These are phyloP conservation scores for Annulohypoxylon stygium DNA, from an alignment of 495 filamentous ascomycete genomes.

Conservation along the genomic window DNA sequence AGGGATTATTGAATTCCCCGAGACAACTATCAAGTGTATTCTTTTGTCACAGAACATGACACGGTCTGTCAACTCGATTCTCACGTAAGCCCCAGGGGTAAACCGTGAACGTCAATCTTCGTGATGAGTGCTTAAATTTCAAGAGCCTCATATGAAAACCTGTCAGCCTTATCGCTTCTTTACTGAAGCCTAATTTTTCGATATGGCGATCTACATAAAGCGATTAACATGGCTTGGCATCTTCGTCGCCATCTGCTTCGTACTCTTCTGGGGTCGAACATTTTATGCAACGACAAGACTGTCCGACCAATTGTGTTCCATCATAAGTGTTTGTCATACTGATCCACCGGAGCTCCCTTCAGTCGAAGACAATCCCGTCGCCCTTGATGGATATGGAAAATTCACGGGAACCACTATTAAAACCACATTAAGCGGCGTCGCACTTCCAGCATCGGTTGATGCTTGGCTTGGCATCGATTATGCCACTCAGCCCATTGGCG, in stretches of 20 bases:
- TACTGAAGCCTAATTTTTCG: neutral
- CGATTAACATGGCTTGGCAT: constrained; percentile 39
- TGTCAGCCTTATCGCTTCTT: neutral
- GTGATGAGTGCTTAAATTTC: constrained; percentile 12
- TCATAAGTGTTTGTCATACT: constrained; percentile 20
- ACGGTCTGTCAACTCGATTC: neutral
- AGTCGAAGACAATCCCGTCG: constrained; percentile 31
- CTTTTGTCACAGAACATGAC: neutral
- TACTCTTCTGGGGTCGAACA: constrained; percentile 35
- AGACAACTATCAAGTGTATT: neutral
- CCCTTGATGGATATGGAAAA: constrained; percentile 36
- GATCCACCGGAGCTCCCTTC: constrained; percentile 13
- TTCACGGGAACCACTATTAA: constrained; percentile 39
- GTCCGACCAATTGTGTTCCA: constrained; percentile 31
- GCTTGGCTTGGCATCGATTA: constrained; percentile 47
- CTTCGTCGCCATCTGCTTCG: constrained; percentile 37
- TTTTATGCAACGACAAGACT: constrained; percentile 32
- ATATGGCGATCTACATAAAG: constrained; percentile 34
- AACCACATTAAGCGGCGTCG: constrained; percentile 31
- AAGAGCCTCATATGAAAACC: constrained; percentile 11
- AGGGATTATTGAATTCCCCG: neutral
- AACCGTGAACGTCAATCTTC: constrained; percentile 3
- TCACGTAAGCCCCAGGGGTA: constrained; percentile 35
- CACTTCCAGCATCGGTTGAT: constrained; percentile 39
- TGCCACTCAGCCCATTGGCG: constrained; percentile 39